These are phyloP conservation scores for Cercospora brassicicola DNA, from an alignment of 2,329 filamentous ascomycete species.

Conservation along the genomic window DNA sequence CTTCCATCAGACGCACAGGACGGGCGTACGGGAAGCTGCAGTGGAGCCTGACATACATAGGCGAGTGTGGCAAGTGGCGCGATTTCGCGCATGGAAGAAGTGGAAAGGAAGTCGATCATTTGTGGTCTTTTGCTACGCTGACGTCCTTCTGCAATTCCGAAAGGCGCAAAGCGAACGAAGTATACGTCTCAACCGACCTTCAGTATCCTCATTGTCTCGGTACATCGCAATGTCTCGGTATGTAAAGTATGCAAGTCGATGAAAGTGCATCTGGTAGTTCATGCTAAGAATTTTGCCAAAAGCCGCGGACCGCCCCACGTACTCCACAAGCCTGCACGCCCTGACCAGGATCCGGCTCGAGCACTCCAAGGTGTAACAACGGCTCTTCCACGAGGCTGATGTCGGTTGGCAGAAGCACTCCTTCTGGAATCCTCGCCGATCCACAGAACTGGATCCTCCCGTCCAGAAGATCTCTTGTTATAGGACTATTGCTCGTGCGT, in stretches of 20 bases:
- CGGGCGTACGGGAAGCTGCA: background rate
- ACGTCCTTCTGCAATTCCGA: background rate
- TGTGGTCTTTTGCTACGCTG: background rate
- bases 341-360: background rate
- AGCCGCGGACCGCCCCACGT: slow-evolving; percentile 2
- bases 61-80: background rate
- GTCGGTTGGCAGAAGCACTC: slow-evolving; percentile 16
- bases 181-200: background rate
- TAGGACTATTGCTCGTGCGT: background rate
- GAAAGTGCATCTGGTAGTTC: background rate
- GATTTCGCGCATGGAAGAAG: background rate
- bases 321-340: slow-evolving; percentile 12
- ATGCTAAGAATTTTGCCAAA: slow-evolving; percentile 14
- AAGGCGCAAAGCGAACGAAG: background rate
- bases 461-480: background rate
- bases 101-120: background rate
- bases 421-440: slow-evolving; percentile 16
- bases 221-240: background rate
- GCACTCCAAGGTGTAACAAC: slow-evolving; percentile 7
- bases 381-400: slow-evolving; percentile 2
- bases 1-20: background rate
- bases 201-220: background rate
- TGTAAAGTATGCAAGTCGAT: background rate
- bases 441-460: background rate
- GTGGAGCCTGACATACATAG: background rate